Percentiles rank a stretch among this genome's conserved stretches.
These are phyloP conservation scores for Cladophialophora bantiana DNA, from an alignment of 2,329 filamentous ascomycete genomes.

Conservation along the genomic window DNA sequence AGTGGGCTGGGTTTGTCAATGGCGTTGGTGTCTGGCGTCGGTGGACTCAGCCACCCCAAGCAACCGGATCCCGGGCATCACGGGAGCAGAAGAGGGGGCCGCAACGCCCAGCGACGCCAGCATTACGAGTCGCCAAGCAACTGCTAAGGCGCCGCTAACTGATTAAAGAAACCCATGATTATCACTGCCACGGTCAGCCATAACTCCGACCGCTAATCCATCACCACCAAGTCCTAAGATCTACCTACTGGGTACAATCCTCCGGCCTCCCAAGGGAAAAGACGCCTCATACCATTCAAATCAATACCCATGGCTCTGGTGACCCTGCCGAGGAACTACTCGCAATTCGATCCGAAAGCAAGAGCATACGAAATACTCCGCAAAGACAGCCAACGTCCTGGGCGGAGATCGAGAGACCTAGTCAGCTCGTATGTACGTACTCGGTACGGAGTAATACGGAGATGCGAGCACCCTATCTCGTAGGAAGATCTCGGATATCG, in stretches of 20 bases:
- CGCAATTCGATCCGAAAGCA: too few species aligned
- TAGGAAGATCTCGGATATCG: not conserved
- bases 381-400: too few species aligned
- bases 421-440: too few species aligned
- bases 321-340: too few species aligned
- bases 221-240: not conserved
- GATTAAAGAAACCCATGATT: not conserved
- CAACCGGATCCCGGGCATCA: not conserved
- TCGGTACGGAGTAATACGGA: too few species aligned
- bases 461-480: not conserved
- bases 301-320: not conserved
- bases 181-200: conserved; percentile 6
- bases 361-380: too few species aligned
- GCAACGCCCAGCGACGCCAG: not conserved
- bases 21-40: not conserved
- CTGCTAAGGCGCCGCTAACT: not conserved
- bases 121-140: conserved; percentile 4
- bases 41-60: conserved; percentile 17
- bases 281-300: not conserved
- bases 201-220: not conserved
- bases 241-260: not conserved
- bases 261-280: not conserved
- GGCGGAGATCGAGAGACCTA: too few species aligned
- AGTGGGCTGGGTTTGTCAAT: too few species aligned
- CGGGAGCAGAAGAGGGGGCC: too few species aligned